These are phyloP conservation scores for Pseudozyma flocculosa DNA, from an alignment of 1,284 basidiomycete genomes.

Conservation along the genomic window DNA sequence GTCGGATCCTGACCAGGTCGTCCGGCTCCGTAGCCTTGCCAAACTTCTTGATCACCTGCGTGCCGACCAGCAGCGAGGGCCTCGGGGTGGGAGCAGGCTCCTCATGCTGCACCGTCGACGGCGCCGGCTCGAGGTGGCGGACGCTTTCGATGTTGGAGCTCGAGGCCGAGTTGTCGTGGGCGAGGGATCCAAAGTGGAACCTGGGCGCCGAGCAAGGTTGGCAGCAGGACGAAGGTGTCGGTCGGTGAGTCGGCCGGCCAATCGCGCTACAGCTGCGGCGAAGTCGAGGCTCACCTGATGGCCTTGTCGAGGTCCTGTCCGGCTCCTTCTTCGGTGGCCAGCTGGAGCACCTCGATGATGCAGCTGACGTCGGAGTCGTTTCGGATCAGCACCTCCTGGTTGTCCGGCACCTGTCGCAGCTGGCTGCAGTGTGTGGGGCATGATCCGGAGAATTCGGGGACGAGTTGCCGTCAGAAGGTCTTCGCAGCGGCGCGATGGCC, in stretches of 20 bases:
- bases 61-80: constrained; percentile 36
- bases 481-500: too few species aligned
- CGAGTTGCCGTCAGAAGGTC: too few species aligned
- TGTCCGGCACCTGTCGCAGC: constrained; percentile 91
- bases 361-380: constrained; percentile 71
- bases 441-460: too few species aligned
- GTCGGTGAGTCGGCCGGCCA: not conserved
- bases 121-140: constrained; percentile 8
- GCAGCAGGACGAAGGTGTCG: too few species aligned
- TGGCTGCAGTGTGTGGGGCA: too few species aligned
- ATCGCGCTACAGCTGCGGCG: not conserved
- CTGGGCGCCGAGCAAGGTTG: constrained; percentile 63
- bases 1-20: constrained; percentile 40
- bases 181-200: constrained; percentile 87
- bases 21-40: constrained; percentile 33
- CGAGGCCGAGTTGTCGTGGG: constrained; percentile 82
- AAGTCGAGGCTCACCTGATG: constrained; percentile 36
- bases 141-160: constrained; percentile 63
- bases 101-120: constrained; percentile 4
- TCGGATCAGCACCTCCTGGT: constrained; percentile 88
- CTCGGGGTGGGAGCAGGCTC: constrained; percentile 26
- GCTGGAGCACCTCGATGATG: constrained; percentile 81
- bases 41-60: constrained; percentile 50
- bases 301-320: constrained; percentile 60
- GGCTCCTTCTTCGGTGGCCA: constrained; percentile 66